Evolutionary conservation across 169 alveolate species (phyloP).

Genomic region (Cryptosporidium sp.): DNA sequence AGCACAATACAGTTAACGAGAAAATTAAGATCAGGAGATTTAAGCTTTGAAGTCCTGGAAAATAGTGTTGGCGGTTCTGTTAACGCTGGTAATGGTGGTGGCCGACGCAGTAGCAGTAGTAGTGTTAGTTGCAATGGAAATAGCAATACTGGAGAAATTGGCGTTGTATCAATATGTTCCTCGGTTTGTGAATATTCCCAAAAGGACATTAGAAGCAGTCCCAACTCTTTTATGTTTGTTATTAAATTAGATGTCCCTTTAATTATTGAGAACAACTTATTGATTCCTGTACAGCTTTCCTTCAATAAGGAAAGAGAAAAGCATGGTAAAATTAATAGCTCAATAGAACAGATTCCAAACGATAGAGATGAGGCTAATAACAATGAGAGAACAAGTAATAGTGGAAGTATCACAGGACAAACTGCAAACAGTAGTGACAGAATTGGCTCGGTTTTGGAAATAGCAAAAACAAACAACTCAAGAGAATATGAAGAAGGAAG

Average conservation of each 20-base stretch:
- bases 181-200: slow-evolving; percentile 32
- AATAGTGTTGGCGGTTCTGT: not conserved
- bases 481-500: not conserved
- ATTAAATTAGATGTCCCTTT: slow-evolving; percentile 23
- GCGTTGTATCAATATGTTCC: slow-evolving; percentile 25
- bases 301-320: slow-evolving; percentile 22
- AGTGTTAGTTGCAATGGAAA: not conserved
- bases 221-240: slow-evolving; percentile 9
- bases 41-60: not conserved
- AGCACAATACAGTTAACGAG: slow-evolving; percentile 2
- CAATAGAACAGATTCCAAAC: slow-evolving; percentile 10
- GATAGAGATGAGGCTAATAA: not conserved
- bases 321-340: not conserved
- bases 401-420: not conserved
- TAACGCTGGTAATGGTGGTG: no score
- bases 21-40: not conserved
- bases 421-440: not conserved
- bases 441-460: not conserved
- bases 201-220: not conserved
- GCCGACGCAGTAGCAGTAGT: not conserved
- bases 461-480: not conserved
- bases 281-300: slow-evolving; percentile 35
- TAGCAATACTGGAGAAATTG: not conserved
- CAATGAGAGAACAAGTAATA: not conserved
- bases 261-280: slow-evolving; percentile 8